phyloP scores from a whole-genome alignment of 805 yeast genomes.

The Kodamaea neixiangensis region DNA sequence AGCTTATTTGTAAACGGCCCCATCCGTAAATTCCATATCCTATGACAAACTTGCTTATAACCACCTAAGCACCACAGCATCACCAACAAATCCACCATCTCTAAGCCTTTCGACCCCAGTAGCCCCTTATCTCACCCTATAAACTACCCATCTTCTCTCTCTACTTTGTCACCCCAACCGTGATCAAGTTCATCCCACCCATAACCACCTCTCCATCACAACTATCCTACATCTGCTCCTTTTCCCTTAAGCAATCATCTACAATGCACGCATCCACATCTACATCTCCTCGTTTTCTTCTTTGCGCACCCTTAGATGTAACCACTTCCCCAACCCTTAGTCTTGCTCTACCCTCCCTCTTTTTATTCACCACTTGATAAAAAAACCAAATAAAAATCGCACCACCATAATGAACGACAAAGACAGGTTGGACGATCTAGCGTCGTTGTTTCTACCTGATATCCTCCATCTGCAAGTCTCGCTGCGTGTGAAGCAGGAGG shows the following conservation, averaged over 20 bases:
- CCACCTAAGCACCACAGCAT: background rate
- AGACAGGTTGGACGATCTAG: constrained; percentile 39
- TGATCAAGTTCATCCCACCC: background rate
- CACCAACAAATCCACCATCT: no score
- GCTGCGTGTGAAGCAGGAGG: constrained; percentile 18
- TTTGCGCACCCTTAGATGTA: no score
- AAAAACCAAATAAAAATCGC: background rate
- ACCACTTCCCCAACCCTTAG: no score
- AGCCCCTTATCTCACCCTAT: background rate
- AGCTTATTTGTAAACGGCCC: background rate
- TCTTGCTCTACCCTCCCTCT: background rate
- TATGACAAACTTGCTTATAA: background rate
- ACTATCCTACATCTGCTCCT: background rate
- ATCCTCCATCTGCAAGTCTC: constrained; percentile 26
- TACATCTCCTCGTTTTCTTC: background rate
- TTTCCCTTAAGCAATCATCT: no score
- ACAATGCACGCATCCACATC: background rate
- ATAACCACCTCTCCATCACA: background rate
- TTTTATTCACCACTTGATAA: background rate
- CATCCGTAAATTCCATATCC: background rate
- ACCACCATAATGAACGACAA: constrained; percentile 16
- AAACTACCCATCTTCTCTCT: background rate
- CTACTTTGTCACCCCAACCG: background rate
- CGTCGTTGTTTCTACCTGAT: constrained; percentile 44
- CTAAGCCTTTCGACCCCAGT: background rate